Percentiles rank a stretch among this genome's conserved stretches.
Evolutionary conservation across 306 rosid genomes (phyloP).

Genomic region (Glycine tomentella): DNA sequence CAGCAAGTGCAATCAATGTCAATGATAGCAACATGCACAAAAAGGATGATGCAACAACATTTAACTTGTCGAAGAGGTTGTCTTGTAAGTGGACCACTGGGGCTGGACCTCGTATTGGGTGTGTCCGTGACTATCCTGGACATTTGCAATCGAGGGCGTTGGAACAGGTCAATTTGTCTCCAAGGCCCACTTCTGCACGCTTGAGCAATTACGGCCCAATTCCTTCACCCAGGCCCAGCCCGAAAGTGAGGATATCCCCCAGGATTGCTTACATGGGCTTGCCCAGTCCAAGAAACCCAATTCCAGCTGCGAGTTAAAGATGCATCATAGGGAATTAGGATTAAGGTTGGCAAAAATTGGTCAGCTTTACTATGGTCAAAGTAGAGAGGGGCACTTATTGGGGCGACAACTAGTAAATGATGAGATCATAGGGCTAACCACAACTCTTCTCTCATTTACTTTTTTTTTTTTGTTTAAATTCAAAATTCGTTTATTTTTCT

Average conservation of each 20-base stretch:
- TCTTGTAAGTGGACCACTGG: conserved; percentile 90
- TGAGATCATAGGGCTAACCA: conserved; percentile 33
- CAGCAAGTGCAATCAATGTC: conserved; percentile 44
- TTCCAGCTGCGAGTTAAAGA: conserved; percentile 47
- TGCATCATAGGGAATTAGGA: background rate
- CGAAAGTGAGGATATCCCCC: conserved; percentile 85
- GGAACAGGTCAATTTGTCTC: conserved; percentile 89
- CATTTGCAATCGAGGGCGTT: conserved; percentile 85
- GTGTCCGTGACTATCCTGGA: conserved; percentile 90
- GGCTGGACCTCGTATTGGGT: conserved; percentile 88
- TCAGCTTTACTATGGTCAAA: background rate
- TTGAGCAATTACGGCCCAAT: conserved; percentile 73
- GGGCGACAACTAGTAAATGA: conserved; percentile 7
- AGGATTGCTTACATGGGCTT: conserved; percentile 82
- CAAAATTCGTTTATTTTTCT: conserved; percentile 26
- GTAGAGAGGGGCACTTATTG: background rate
- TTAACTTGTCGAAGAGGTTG: conserved; percentile 58
- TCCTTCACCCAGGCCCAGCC: conserved; percentile 97
- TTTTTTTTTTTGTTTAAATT: background rate
- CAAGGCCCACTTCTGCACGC: conserved; percentile 57
- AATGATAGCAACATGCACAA: conserved; percentile 26
- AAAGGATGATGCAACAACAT: conserved; percentile 41
- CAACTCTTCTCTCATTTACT: background rate
- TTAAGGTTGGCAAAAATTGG: background rate
- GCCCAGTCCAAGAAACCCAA: conserved; percentile 79